A percentile compares a stretch with the other conserved stretches of the same genome.
phyloP scores from a whole-genome alignment of 495 filamentous ascomycete genomes.

The Xylaria flabelliformis region DNA sequence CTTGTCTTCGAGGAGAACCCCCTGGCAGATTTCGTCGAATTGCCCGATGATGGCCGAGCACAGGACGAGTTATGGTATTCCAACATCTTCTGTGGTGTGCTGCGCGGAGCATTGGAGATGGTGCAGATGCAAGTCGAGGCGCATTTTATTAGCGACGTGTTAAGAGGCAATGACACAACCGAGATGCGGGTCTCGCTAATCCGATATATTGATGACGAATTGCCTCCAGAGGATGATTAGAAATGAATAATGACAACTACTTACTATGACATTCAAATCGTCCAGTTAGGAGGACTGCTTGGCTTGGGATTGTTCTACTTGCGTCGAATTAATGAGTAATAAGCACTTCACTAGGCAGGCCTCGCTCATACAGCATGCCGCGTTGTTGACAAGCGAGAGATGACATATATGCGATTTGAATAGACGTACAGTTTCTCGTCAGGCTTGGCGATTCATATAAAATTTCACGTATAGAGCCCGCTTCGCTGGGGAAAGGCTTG shows the following conservation, averaged over 20 bases:
- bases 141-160: conserved; percentile 92
- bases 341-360: neutral
- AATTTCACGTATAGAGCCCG: neutral
- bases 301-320: neutral
- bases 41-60: conserved; percentile 93
- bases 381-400: neutral
- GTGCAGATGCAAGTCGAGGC: conserved; percentile 99
- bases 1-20: conserved; percentile 97
- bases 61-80: conserved; percentile 99
- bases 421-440: neutral
- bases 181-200: conserved; percentile 95
- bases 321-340: neutral
- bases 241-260: neutral
- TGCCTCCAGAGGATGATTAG: conserved; percentile 95
- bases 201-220: conserved; percentile 95
- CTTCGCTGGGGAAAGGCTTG: neutral
- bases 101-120: conserved; percentile 94
- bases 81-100: conserved; percentile 92
- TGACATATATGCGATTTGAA: neutral
- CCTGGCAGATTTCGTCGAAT: conserved; percentile 93
- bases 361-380: neutral
- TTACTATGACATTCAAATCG: neutral
- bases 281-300: neutral
- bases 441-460: neutral
- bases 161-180: conserved; percentile 92